These are phyloP conservation scores for Aspergillus pseudotamarii DNA, from an alignment of 2,329 filamentous ascomycete genomes.

Conservation along the genomic window DNA sequence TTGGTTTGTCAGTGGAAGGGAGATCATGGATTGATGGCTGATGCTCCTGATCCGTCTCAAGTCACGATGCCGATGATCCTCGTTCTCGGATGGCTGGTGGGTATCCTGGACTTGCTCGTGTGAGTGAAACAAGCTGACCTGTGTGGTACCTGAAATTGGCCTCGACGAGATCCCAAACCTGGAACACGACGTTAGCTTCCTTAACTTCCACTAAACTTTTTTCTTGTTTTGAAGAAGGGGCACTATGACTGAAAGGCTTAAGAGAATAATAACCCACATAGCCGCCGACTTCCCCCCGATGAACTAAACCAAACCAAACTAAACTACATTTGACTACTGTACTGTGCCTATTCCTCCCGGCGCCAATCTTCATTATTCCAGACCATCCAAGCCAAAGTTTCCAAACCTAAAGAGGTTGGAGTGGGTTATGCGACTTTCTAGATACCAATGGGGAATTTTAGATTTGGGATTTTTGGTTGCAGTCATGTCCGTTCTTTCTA, in stretches of 20 bases:
- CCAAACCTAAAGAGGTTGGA: constrained; percentile 18
- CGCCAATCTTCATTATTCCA: constrained; percentile 27
- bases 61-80: constrained; percentile 1
- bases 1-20: constrained; percentile 1
- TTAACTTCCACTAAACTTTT: constrained; percentile 13
- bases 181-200: constrained; percentile 13
- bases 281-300: not conserved
- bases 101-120: constrained; percentile 13
- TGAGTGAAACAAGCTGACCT: constrained; percentile 12
- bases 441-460: constrained; percentile 14
- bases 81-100: not conserved
- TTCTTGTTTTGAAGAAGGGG: constrained; percentile 6
- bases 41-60: not conserved
- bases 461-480: not conserved
- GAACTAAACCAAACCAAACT: constrained; percentile 10
- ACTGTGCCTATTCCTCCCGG: constrained; percentile 24
- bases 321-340: constrained; percentile 16
- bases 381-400: constrained; percentile 15
- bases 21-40: not conserved
- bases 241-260: constrained; percentile 2
- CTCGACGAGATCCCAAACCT: constrained; percentile 17
- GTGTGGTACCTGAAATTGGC: constrained; percentile 22
- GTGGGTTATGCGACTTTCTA: constrained; percentile 10
- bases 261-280: not conserved
- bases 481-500: not conserved